These are phyloP conservation scores for Trichophyton equinum DNA, from an alignment of 2,329 filamentous ascomycete genomes.

Conservation along the genomic window DNA sequence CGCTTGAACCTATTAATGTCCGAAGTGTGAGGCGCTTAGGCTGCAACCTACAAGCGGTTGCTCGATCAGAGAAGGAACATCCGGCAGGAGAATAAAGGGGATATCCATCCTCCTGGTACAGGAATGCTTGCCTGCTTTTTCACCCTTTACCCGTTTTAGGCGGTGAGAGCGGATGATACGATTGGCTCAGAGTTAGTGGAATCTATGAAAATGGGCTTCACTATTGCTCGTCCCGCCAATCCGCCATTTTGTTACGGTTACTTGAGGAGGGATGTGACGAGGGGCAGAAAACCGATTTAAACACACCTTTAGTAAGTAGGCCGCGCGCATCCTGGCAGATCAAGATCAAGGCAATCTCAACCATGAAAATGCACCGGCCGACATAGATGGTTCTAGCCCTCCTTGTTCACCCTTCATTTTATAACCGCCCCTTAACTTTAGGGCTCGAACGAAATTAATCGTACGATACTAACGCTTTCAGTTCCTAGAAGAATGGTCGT, in stretches of 20 bases:
- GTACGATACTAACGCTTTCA: neutral
- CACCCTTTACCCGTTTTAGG: neutral
- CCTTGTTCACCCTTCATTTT: neutral
- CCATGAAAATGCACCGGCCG: neutral
- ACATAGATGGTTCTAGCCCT: neutral
- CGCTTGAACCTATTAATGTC: constrained; percentile 5
- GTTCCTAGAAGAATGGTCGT: neutral
- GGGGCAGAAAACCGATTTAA: neutral
- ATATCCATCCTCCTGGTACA: neutral
- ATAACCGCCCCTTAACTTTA: neutral
- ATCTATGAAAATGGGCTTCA: neutral
- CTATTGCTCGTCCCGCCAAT: neutral
- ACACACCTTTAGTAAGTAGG: neutral
- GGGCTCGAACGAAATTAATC: neutral
- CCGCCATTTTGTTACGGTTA: neutral
- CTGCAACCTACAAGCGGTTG: neutral
- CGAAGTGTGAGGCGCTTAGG: constrained; percentile 15
- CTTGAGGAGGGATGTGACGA: neutral
- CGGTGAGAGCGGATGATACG: neutral
- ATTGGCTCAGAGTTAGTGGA: neutral
- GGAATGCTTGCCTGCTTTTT: neutral
- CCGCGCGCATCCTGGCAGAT: neutral
- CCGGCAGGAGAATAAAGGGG: neutral
- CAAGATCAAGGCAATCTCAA: neutral
- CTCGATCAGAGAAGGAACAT: neutral